Conservation (phyloP, 1,139 yeast genomes). For the Nakaseomyces glabratus region DNA sequence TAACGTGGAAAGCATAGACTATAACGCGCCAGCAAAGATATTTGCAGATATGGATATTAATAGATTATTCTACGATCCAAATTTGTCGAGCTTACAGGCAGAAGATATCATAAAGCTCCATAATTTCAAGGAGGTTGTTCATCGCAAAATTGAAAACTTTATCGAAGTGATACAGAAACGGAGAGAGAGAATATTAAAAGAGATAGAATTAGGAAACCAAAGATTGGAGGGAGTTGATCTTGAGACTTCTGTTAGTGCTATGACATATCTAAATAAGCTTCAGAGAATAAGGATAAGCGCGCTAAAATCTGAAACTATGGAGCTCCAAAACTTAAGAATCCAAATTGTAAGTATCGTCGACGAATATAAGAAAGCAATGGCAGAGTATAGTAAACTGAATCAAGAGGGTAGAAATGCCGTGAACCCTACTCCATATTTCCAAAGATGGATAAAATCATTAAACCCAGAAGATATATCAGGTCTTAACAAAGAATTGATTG, state of each 20-base stretch:
- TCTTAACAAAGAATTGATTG: conserved; percentile 15
- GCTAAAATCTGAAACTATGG: conserved; percentile 28
- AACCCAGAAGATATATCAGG: conserved; percentile 20
- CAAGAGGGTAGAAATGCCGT: conserved; percentile 14
- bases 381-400: conserved; percentile 16
- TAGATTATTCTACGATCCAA: conserved; percentile 2
- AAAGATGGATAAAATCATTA: conserved; percentile 19
- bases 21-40: conserved; percentile 1
- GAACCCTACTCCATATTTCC: conserved; percentile 23
- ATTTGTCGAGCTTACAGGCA: conserved; percentile 11
- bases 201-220: conserved; percentile 19
- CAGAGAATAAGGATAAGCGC: conserved; percentile 29
- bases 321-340: conserved; percentile 22
- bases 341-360: conserved; percentile 22
- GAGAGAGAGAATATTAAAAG: conserved; percentile 17
- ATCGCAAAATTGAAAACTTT: conserved; percentile 18
- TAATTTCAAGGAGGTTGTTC: conserved; percentile 17
- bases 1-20: conserved; percentile 3
- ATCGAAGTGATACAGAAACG: conserved; percentile 19
- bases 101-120: conserved; percentile 16
- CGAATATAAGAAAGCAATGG: conserved; percentile 23
- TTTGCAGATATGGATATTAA: conserved; percentile 6
- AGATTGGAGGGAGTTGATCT: conserved; percentile 15
- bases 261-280: conserved; percentile 19
- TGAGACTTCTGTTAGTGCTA: conserved; percentile 16